Conservation (phyloP, 352 stramenopile genomes). For the Phytophthora lateralis region DNA sequence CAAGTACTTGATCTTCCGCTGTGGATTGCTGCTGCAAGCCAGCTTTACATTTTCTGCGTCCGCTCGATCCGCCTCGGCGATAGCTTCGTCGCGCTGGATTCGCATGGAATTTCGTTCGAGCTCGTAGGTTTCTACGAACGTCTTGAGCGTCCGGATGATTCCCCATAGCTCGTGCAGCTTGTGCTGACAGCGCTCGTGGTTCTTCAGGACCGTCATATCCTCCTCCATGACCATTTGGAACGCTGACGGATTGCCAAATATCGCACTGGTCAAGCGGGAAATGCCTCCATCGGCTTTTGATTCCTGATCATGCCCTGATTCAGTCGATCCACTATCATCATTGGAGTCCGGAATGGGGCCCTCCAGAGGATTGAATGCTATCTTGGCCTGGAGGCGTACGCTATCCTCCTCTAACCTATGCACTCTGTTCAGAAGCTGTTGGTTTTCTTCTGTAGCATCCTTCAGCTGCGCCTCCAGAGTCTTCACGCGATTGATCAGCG, state of each 20-base stretch:
- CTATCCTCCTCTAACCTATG: constrained; percentile 28
- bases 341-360: neutral
- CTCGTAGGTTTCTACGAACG: constrained; percentile 66
- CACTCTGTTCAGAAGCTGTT: constrained; percentile 27
- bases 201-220: constrained; percentile 29
- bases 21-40: constrained; percentile 62
- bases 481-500: constrained; percentile 25
- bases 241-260: constrained; percentile 28
- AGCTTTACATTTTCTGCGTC: constrained; percentile 65
- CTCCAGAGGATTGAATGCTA: constrained; percentile 2
- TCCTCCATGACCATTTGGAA: constrained; percentile 38
- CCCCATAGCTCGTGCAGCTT: constrained; percentile 78
- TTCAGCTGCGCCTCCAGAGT: constrained; percentile 26
- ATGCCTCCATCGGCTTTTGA: constrained; percentile 13
- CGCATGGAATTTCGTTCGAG: constrained; percentile 54
- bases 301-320: constrained; percentile 4
- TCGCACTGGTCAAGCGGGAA: constrained; percentile 17
- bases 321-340: neutral
- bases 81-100: constrained; percentile 62
- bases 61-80: constrained; percentile 55
- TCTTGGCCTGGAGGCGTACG: constrained; percentile 11
- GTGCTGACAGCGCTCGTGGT: constrained; percentile 61
- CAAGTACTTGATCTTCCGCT: constrained; percentile 80
- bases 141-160: constrained; percentile 61
- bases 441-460: constrained; percentile 27